A percentile compares a stretch with the other conserved stretches of the same genome.
phyloP scores from a whole-genome alignment of 192 early-diverging fungal genomes.

The Entophlyctis luteolus region DNA sequence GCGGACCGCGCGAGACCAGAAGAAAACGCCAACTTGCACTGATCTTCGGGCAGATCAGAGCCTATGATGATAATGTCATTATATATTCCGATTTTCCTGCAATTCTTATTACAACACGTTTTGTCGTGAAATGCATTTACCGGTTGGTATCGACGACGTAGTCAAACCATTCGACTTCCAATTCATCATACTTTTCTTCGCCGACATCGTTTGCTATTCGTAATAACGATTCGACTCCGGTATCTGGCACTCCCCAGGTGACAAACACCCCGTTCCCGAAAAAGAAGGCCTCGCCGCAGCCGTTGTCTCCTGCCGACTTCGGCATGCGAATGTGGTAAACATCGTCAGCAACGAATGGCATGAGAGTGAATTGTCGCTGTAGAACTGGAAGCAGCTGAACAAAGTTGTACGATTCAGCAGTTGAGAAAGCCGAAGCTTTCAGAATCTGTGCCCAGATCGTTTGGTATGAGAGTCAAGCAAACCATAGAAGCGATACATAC shows the following conservation, averaged over 20 bases:
- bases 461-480: neutral
- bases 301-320: neutral
- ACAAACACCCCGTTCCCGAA: constrained; percentile 55
- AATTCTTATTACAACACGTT: neutral
- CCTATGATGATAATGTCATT: constrained; percentile 55
- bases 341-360: constrained; percentile 52
- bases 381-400: constrained; percentile 39
- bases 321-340: constrained; percentile 44
- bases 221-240: constrained; percentile 37
- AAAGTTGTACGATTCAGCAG: constrained; percentile 54
- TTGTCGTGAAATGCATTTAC: constrained; percentile 4
- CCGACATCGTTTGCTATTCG: constrained; percentile 43
- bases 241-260: constrained; percentile 50
- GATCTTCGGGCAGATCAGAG: constrained; percentile 34
- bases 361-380: constrained; percentile 33
- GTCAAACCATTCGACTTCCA: constrained; percentile 53
- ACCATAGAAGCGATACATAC: neutral
- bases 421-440: constrained; percentile 43
- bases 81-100: constrained; percentile 37
- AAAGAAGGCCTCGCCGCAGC: constrained; percentile 44
- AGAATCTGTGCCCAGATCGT: neutral
- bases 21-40: constrained; percentile 55
- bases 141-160: constrained; percentile 41
- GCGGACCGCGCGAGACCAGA: constrained; percentile 54
- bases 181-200: constrained; percentile 28